phyloP scores from a whole-genome alignment of 192 early-diverging fungal species.

The Phlyctochytrium bullatum region DNA sequence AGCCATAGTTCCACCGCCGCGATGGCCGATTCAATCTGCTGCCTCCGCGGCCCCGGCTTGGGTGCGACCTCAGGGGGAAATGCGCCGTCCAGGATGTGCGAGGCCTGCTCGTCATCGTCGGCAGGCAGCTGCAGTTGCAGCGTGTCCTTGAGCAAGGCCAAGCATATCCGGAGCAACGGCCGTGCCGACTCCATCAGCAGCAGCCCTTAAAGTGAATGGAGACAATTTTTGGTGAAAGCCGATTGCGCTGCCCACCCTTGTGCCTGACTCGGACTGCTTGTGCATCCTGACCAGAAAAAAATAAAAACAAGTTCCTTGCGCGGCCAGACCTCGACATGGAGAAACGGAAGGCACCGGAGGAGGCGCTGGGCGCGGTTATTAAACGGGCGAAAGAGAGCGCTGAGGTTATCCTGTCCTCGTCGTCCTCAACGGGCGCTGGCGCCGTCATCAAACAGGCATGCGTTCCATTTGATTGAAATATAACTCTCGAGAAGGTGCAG shows the following conservation, averaged over 20 bases:
- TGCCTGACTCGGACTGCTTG: too few relatives aligned
- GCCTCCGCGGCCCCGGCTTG: not conserved
- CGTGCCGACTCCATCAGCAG: not conserved
- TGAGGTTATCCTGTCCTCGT: not conserved
- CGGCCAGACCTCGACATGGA: not conserved
- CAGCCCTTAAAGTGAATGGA: not conserved
- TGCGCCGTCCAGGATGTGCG: not conserved
- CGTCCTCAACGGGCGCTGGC: constrained; percentile 16
- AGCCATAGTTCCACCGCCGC: constrained; percentile 5
- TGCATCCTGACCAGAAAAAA: too few relatives aligned
- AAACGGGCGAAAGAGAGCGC: constrained; percentile 5
- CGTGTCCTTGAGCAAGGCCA: constrained; percentile 1
- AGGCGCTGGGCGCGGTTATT: not conserved
- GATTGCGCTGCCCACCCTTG: too few relatives aligned
- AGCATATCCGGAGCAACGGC: not conserved
- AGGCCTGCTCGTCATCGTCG: not conserved
- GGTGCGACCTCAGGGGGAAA: not conserved
- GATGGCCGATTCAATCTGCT: constrained; percentile 1
- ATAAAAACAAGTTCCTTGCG: too few relatives aligned
- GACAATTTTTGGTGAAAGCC: too few relatives aligned
- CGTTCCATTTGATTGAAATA: constrained; percentile 9
- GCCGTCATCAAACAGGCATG: constrained; percentile 24
- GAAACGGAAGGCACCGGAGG: constrained; percentile 24
- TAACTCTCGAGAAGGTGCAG: constrained; percentile 33
- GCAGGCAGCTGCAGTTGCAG: not conserved